Evolutionary conservation across 768 basidiomycete genomes (phyloP), one percentile per base, ranked within the genome.

Genomic region (Erythrobasidium yunnanense): DNA sequence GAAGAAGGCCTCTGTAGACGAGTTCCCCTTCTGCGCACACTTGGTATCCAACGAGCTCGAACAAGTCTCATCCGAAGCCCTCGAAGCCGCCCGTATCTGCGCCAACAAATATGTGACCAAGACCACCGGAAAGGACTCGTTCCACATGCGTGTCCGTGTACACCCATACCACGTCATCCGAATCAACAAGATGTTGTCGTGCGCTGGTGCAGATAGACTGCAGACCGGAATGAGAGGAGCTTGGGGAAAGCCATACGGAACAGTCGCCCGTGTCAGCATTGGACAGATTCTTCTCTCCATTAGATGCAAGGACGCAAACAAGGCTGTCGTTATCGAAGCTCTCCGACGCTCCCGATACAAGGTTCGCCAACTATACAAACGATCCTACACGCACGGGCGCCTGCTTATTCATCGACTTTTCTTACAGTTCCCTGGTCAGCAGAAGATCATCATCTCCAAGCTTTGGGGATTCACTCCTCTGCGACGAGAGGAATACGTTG

Each of bases 131-230:
- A 97, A 97, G 81, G 93, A 99, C 74, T 88, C 92, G 3, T 97
- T 99, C 91, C 93, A 99, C 77, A 77, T 97, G 78, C 84, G 93
- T 72, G 90, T 99, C 73, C 87, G 91, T 68, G 89, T 88, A 66
- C 93, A 99, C 81, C 95, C 93, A 46, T 95, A 87, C 89, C 95
- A 99, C 77, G 90, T 97, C 74, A 79, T 99, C 80, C 87, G 95
- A 70, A 95, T 95, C 85, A 95, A 97, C 87, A 97, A 99, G 86
- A 97, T 95, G 89, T 87, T 97, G 82, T 88, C 86, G 66, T 97
- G 95, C 77, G 95, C 95, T 73, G 93, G 95, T 73, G 92, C 95
- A 74, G 95, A 99, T 71, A 87, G 88, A 75, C 83, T 93, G 66
- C 88, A 90, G 76, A 90, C 90, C 17, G 90, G 93, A 77, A 97